A percentile compares a stretch with the other conserved stretches of the same genome.
These are phyloP conservation scores for Mucuna pruriens DNA, from an alignment of 306 rosid species.

Conservation along the genomic window DNA sequence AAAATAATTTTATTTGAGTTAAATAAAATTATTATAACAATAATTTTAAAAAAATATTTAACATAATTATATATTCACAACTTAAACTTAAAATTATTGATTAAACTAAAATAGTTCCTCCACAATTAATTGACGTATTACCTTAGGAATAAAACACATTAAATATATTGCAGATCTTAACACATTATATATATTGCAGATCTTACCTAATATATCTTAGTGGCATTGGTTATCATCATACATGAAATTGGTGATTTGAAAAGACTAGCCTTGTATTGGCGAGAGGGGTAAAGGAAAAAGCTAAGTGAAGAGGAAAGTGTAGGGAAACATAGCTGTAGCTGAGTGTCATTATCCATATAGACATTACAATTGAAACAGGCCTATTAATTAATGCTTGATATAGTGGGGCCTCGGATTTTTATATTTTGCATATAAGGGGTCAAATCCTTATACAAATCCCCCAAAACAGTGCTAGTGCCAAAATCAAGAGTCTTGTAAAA, in stretches of 20 bases:
- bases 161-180: too few species aligned
- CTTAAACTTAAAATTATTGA: too few species aligned
- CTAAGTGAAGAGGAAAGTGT: slow-evolving; percentile 6
- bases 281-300: not conserved
- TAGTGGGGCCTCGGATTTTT: slow-evolving; percentile 46
- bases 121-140: too few species aligned
- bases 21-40: too few species aligned
- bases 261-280: slow-evolving; percentile 22
- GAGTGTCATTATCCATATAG: slow-evolving; percentile 55
- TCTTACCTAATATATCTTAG: not conserved
- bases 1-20: too few species aligned
- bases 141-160: not conserved
- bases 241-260: not conserved
- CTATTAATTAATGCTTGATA: slow-evolving; percentile 33
- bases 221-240: not conserved
- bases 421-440: slow-evolving; percentile 50
- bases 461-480: slow-evolving; percentile 40
- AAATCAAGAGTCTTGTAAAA: not conserved
- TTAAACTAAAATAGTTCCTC: too few species aligned
- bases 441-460: slow-evolving; percentile 54
- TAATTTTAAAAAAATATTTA: too few species aligned
- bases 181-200: not conserved
- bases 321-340: slow-evolving; percentile 41
- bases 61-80: too few species aligned
- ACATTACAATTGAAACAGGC: slow-evolving; percentile 46